These are phyloP conservation scores for Aspergillus sojae DNA, from an alignment of 2,329 filamentous ascomycete species.

Conservation along the genomic window DNA sequence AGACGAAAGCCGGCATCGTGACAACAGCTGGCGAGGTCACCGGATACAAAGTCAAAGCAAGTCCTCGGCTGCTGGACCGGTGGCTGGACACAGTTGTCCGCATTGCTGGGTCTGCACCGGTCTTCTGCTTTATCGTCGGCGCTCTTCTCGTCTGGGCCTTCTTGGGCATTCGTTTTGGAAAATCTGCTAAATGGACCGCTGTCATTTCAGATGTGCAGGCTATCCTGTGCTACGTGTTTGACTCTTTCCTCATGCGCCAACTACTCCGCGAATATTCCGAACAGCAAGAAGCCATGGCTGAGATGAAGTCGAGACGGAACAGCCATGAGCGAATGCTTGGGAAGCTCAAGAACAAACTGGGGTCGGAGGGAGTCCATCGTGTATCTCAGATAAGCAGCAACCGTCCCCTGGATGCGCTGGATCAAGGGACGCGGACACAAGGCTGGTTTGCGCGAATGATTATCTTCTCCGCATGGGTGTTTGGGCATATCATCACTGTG, in stretches of 20 bases:
- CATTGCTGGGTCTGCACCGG: conserved; percentile 28
- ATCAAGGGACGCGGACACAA: not conserved
- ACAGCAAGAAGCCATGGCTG: conserved; percentile 15
- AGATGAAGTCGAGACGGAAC: conserved; percentile 22
- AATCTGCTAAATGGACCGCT: conserved; percentile 29
- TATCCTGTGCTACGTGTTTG: conserved; percentile 36
- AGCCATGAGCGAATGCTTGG: conserved; percentile 26
- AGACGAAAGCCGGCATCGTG: not conserved
- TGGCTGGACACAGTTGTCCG: conserved; percentile 31
- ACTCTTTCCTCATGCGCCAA: conserved; percentile 36
- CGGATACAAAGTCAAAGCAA: not conserved
- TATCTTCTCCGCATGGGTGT: conserved; percentile 7
- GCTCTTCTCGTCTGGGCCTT: conserved; percentile 33
- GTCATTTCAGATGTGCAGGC: conserved; percentile 36
- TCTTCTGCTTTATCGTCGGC: conserved; percentile 35
- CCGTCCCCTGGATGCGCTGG: not conserved
- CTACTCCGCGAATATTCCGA: conserved; percentile 29
- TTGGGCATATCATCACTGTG: conserved; percentile 18
- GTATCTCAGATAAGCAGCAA: not conserved
- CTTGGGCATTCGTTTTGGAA: conserved; percentile 29
- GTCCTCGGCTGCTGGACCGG: conserved; percentile 19
- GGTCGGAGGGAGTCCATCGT: not conserved
- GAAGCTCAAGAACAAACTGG: conserved; percentile 6
- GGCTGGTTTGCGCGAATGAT: not conserved
- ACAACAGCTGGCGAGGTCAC: not conserved